A percentile compares a stretch with the other conserved stretches of the same genome.
Evolutionary conservation across 495 filamentous ascomycete genomes (phyloP).

Genomic region (Neurospora sp.): DNA sequence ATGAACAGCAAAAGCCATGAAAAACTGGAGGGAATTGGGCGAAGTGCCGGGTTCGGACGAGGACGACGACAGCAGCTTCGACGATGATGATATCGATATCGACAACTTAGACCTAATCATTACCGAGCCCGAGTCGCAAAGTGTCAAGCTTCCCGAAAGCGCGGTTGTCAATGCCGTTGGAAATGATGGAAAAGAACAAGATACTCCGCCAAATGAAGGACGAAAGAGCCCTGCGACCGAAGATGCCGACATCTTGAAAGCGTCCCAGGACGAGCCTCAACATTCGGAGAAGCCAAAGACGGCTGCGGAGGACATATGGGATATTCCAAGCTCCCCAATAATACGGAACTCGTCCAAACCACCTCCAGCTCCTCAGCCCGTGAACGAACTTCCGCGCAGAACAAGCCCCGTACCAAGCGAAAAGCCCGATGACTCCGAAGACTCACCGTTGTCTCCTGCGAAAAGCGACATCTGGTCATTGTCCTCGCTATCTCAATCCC

Average conservation of each 20-base stretch:
- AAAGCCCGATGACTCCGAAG: background rate
- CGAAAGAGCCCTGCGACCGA: background rate
- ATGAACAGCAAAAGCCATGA: slow-evolving; percentile 33
- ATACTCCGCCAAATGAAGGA: background rate
- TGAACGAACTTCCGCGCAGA: background rate
- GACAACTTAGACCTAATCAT: background rate
- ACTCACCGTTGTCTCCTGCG: background rate
- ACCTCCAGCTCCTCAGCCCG: background rate
- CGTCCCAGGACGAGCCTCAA: slow-evolving; percentile 1
- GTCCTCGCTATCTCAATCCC: background rate
- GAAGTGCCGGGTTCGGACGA: slow-evolving; percentile 51
- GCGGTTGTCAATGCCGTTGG: background rate
- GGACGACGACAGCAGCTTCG: slow-evolving; percentile 34
- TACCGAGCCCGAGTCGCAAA: background rate
- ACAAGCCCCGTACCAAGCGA: background rate
- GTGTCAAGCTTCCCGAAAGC: background rate
- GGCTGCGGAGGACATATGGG: slow-evolving; percentile 6
- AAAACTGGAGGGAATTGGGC: slow-evolving; percentile 47
- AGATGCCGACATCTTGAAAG: slow-evolving; percentile 11
- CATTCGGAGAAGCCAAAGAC: background rate
- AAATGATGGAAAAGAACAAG: background rate
- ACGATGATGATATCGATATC: slow-evolving; percentile 27
- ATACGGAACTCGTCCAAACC: background rate
- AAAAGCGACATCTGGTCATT: background rate
- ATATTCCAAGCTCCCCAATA: background rate